Percentiles rank a stretch among this genome's conserved stretches.
These are phyloP conservation scores for Catenaria anguillulae DNA, from an alignment of 371 early-diverging fungal species.

Conservation along the genomic window DNA sequence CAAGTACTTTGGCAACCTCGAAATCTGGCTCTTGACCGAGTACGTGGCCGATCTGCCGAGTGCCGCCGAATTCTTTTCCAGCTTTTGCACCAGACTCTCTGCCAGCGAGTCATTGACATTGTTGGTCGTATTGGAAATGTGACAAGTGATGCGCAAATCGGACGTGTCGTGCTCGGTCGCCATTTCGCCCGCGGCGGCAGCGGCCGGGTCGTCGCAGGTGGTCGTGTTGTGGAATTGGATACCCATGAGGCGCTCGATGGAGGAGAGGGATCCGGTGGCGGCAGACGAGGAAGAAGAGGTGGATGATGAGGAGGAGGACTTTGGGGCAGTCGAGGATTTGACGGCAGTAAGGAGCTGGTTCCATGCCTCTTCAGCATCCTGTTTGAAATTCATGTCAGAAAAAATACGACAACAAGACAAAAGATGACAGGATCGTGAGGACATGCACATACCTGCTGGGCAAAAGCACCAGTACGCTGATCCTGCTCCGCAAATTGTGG, in stretches of 20 bases:
- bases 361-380: constrained; percentile 98
- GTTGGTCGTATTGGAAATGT: not conserved
- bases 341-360: constrained; percentile 20
- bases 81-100: constrained; percentile 48
- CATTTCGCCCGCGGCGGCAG: constrained; percentile 51
- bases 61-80: constrained; percentile 78
- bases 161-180: constrained; percentile 47
- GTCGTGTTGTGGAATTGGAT: constrained; percentile 50
- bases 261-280: not conserved
- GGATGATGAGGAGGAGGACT: constrained; percentile 5
- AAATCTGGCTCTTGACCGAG: constrained; percentile 54
- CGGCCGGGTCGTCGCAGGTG: constrained; percentile 45
- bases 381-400: too few species aligned
- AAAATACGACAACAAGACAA: too few species aligned
- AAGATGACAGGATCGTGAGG: too few species aligned
- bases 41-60: constrained; percentile 65
- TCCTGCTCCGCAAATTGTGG: constrained; percentile 74
- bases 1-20: constrained; percentile 74
- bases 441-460: too few species aligned
- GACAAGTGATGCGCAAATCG: constrained; percentile 13
- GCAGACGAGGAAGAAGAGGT: not conserved
- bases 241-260: constrained; percentile 66
- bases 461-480: constrained; percentile 39
- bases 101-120: not conserved
- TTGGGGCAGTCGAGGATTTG: not conserved